Conservation (phyloP, 176 grass and related monocot genomes). For the Cenchrus americanus region DNA sequence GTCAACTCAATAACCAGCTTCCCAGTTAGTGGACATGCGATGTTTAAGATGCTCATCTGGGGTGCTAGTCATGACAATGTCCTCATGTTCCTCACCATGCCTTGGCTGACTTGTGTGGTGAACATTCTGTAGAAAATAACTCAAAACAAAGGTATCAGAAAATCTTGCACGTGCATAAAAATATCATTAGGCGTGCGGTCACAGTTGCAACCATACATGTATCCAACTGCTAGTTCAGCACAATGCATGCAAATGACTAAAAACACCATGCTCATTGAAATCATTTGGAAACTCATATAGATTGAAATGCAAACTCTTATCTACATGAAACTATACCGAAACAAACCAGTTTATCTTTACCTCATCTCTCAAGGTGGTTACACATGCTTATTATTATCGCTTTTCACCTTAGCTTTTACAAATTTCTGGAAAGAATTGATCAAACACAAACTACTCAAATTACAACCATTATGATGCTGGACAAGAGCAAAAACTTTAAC, state of each 20-base stretch:
- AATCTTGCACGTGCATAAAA: not conserved
- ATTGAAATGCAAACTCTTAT: slow-evolving; percentile 7
- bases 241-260: too few relatives aligned
- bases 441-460: slow-evolving; percentile 29
- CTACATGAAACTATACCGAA: not conserved
- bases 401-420: slow-evolving; percentile 46
- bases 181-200: not conserved
- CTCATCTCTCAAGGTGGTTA: slow-evolving; percentile 76
- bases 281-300: not conserved
- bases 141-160: not conserved
- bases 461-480: slow-evolving; percentile 1
- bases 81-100: slow-evolving; percentile 97
- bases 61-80: slow-evolving; percentile 88
- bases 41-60: slow-evolving; percentile 64
- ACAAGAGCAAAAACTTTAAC: slow-evolving; percentile 28
- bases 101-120: slow-evolving; percentile 86
- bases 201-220: too few relatives aligned
- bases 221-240: too few relatives aligned
- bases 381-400: slow-evolving; percentile 43
- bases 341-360: slow-evolving; percentile 42
- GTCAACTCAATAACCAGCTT: slow-evolving; percentile 71
- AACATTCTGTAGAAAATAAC: slow-evolving; percentile 66
- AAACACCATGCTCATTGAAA: too few relatives aligned
- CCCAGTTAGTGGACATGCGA: slow-evolving; percentile 71
- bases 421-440: slow-evolving; percentile 54